Base-by-base conservation (phyloP, 2,329 filamentous ascomycete species). In the Nemania sp. region DNA sequence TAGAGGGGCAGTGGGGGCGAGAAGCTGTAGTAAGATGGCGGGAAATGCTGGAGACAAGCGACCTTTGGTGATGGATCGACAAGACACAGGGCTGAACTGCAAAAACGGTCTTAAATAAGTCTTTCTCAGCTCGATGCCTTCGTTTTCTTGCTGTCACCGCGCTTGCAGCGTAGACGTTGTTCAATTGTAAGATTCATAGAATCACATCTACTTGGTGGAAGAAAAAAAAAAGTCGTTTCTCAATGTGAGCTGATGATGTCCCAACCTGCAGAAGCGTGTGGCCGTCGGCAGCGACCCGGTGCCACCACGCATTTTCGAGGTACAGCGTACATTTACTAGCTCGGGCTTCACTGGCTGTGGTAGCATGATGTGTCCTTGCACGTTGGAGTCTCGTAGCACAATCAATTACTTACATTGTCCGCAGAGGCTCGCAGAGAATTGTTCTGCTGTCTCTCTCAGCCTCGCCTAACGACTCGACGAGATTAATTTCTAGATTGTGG, bases 291-390 rank as follows among this genome's bases (percentile, higher is more conserved):
- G 42, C 39, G n/a, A 53, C 42, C 36, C 45, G 52, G 48, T 19
- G 44, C 43, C 44, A 39, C 47, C 40, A 57, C 55, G 33, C 53
- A 44, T 48, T 47, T 20, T 51, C 34, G 34, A 55, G 30, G 56
- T 45, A 58, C 52, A 55, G 54, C 24, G 48, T 46, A 55, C 44
- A 52, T 49, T 31, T 42, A 42, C 48, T 54, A 54, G 31, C 33
- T 34, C 28, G 15, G 39, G n/a, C 49, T 31, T 49, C 43, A 48
- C 43, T 57, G 42, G 43, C 44, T 44, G 43, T 30, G 44, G 55
- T 50, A 36, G 24, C 34, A 45, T 54, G 41, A 52, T 48, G 42
- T 54, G 43, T 48, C 23, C 39, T 44, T 48, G 36, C 39, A 31
- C 26, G 44, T 39, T 28, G 36, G 24, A 42, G 30, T 37, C 15